These are phyloP conservation scores for Pseudonectria foliicola DNA, from an alignment of 2,329 filamentous ascomycete species.

Conservation along the genomic window DNA sequence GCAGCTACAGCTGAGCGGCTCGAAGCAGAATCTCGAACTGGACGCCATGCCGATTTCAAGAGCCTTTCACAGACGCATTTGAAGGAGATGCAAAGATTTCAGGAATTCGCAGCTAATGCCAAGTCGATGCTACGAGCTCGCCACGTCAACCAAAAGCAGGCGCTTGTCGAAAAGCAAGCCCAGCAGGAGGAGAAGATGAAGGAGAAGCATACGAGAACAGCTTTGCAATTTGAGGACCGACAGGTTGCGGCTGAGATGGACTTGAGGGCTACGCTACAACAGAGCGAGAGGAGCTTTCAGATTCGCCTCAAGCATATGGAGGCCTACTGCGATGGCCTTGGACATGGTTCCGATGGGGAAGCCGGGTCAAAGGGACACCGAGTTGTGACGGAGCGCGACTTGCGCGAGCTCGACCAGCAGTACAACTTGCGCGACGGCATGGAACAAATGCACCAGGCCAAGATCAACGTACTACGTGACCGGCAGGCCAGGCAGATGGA, in stretches of 20 bases:
- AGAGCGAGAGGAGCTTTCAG: conserved; percentile 48
- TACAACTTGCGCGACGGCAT: conserved; percentile 54
- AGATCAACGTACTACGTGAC: conserved; percentile 60
- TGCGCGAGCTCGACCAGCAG: conserved; percentile 52
- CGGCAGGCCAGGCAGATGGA: conserved; percentile 56
- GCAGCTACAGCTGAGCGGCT: conserved; percentile 34
- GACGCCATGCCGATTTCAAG: conserved; percentile 36
- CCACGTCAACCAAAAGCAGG: conserved; percentile 41
- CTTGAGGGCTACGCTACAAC: conserved; percentile 45
- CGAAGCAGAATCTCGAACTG: conserved; percentile 40
- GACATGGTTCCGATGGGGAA: conserved; percentile 29
- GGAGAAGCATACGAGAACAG: conserved; percentile 46
- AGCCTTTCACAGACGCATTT: conserved; percentile 37
- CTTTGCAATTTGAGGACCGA: conserved; percentile 50
- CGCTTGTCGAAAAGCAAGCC: conserved; percentile 40
- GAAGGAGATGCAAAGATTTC: conserved; percentile 46
- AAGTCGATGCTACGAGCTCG: conserved; percentile 43
- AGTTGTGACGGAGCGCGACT: conserved; percentile 51
- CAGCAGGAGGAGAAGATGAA: conserved; percentile 45
- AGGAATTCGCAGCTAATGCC: conserved; percentile 40
- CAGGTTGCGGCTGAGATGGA: conserved; percentile 59
- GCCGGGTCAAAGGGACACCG: conserved; percentile 33
- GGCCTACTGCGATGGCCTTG: conserved; percentile 53
- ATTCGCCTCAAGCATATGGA: conserved; percentile 60
- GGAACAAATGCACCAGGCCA: conserved; percentile 50